Conservation (phyloP, 352 stramenopile genomes). For the Phytophthora gonapodyides region DNA sequence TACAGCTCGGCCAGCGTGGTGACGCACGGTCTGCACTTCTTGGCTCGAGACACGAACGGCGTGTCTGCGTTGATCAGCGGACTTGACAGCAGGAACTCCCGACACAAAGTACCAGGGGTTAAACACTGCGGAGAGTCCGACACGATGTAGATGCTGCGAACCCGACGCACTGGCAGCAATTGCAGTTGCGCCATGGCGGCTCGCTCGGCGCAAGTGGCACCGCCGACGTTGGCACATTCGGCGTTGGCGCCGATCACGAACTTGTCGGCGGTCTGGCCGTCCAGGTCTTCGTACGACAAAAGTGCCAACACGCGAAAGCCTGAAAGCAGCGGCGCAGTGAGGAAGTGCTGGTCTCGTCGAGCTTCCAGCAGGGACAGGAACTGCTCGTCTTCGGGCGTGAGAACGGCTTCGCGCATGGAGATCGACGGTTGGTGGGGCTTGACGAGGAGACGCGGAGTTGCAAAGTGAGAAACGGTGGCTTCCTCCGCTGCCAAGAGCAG, state of each 20-base stretch:
- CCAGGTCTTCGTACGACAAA: slow-evolving; percentile 61
- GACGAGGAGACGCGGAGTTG: slow-evolving; percentile 4
- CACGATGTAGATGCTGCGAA: slow-evolving; percentile 83
- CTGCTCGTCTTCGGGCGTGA: slow-evolving; percentile 51
- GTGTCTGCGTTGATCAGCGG: slow-evolving; percentile 52
- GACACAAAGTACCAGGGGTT: slow-evolving; percentile 83
- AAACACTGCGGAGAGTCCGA: slow-evolving; percentile 83
- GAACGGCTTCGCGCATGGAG: slow-evolving; percentile 46
- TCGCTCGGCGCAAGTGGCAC: slow-evolving; percentile 88
- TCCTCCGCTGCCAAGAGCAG: too few species aligned
- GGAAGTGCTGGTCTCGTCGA: slow-evolving; percentile 46
- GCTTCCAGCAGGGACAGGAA: slow-evolving; percentile 52
- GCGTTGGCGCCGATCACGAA: slow-evolving; percentile 82
- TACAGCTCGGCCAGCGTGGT: slow-evolving; percentile 80
- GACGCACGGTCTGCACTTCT: slow-evolving; percentile 53
- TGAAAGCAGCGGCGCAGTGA: slow-evolving; percentile 44
- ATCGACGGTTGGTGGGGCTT: background rate
- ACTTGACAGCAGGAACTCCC: slow-evolving; percentile 87
- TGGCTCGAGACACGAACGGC: slow-evolving; percentile 65
- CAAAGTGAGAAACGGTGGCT: background rate
- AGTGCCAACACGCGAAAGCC: slow-evolving; percentile 56
- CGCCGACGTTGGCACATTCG: slow-evolving; percentile 85
- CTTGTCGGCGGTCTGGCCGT: slow-evolving; percentile 42
- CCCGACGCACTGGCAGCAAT: slow-evolving; percentile 53
- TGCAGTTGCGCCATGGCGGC: slow-evolving; percentile 79